Evolutionary conservation across 2,329 filamentous ascomycete species (phyloP).

Genomic region (Didymella pinodella): DNA sequence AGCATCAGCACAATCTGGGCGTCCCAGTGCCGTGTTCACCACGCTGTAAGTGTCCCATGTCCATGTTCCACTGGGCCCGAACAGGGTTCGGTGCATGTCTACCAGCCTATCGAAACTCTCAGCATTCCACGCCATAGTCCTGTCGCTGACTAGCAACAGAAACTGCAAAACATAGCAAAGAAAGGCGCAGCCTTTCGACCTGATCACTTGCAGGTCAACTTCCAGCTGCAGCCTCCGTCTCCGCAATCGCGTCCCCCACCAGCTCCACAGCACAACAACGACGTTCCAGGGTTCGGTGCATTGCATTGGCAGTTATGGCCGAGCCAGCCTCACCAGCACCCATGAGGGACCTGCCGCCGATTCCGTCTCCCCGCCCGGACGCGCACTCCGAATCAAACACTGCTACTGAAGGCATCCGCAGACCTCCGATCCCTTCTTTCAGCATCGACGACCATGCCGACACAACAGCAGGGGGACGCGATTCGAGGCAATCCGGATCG

Average conservation of each 20-base stretch:
- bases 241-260: neutral
- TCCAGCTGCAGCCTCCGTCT: neutral
- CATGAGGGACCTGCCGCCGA: slow-evolving; percentile 36
- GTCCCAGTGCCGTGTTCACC: slow-evolving; percentile 15
- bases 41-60: slow-evolving; percentile 28
- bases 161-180: neutral
- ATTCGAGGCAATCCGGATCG: slow-evolving; percentile 47
- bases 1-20: slow-evolving; percentile 9
- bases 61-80: slow-evolving; percentile 19
- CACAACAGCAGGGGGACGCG: slow-evolving; percentile 38
- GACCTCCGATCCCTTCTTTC: slow-evolving; percentile 42
- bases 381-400: slow-evolving; percentile 26
- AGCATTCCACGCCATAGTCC: slow-evolving; percentile 24
- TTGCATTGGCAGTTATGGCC: slow-evolving; percentile 36
- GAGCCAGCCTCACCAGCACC: slow-evolving; percentile 34
- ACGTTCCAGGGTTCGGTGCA: slow-evolving; percentile 17
- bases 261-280: neutral
- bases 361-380: slow-evolving; percentile 30
- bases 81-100: slow-evolving; percentile 30
- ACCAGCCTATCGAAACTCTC: slow-evolving; percentile 19
- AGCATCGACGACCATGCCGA: slow-evolving; percentile 44
- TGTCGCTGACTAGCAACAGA: slow-evolving; percentile 25
- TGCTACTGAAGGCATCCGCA: slow-evolving; percentile 16
- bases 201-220: slow-evolving; percentile 1
- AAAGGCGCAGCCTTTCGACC: slow-evolving; percentile 8